phyloP scores from a whole-genome alignment of 169 alveolate genomes.

The Plasmodium sp. region DNA sequence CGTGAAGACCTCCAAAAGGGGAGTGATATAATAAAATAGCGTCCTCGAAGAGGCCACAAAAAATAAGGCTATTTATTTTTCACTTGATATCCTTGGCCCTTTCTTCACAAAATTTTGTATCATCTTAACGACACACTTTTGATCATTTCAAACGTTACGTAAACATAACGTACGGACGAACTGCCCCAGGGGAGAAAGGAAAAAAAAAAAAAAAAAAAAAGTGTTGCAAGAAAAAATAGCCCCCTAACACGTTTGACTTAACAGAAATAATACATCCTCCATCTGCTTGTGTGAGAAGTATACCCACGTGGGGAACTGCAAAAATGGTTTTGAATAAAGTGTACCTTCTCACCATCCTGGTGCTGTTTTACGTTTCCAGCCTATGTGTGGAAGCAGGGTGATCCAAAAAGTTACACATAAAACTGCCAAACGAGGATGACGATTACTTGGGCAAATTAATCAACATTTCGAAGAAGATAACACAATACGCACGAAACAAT shows the following conservation, averaged over 20 bases:
- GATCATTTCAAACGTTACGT: neutral
- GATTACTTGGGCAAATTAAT: conserved; percentile 73
- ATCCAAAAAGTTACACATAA: conserved; percentile 71
- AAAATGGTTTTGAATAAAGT: conserved; percentile 34
- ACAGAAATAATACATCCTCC: neutral
- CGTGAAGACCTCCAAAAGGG: neutral
- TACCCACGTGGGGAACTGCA: neutral
- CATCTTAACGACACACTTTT: neutral
- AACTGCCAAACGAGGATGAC: conserved; percentile 70
- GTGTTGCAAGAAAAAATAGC: neutral
- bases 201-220: too few species aligned
- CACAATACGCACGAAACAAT: conserved; percentile 34
- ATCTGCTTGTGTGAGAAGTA: neutral
- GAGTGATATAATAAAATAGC: neutral
- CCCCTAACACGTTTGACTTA: neutral
- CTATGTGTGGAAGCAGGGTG: conserved; percentile 71
- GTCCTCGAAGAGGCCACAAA: neutral
- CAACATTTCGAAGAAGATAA: conserved; percentile 25
- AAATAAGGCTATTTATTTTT: neutral
- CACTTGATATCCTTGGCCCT: neutral
- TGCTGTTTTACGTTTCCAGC: conserved; percentile 9
- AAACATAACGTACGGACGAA: neutral
- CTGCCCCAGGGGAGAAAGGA: neutral
- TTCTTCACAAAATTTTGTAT: neutral
- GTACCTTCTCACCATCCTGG: conserved; percentile 1